Conservation (phyloP, 352 stramenopile species). For the Phytopythium delawarense region DNA sequence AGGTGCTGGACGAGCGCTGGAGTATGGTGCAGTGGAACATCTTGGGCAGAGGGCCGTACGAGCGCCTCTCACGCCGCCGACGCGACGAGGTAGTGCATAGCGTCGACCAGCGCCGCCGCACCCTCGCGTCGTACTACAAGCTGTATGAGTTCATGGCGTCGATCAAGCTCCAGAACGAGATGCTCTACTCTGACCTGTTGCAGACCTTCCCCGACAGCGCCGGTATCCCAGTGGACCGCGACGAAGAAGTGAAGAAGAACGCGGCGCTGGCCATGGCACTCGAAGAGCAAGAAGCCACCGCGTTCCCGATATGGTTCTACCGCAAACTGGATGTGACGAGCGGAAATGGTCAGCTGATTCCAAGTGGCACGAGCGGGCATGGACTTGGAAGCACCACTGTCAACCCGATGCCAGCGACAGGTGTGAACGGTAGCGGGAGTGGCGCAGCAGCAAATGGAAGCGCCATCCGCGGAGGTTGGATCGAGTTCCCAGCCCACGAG, state of each 20-base stretch:
- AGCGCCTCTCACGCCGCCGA: conserved; percentile 55
- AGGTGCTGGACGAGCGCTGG: conserved; percentile 78
- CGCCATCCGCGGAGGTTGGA: conserved; percentile 35
- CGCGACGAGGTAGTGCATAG: conserved; percentile 65
- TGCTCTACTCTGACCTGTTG: conserved; percentile 69
- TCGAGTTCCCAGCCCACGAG: conserved; percentile 75
- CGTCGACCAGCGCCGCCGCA: conserved; percentile 65
- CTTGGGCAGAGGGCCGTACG: conserved; percentile 68
- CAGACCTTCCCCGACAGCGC: conserved; percentile 40
- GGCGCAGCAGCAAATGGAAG: conserved; percentile 23
- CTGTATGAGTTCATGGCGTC: conserved; percentile 81
- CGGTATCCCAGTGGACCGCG: conserved; percentile 38
- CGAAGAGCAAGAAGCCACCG: conserved; percentile 42
- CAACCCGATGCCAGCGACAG: background rate
- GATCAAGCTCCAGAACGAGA: conserved; percentile 83
- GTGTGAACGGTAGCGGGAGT: conserved; percentile 2
- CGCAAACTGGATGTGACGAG: conserved; percentile 49
- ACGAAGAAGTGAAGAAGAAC: conserved; percentile 39
- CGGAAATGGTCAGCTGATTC: conserved; percentile 25
- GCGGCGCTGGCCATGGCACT: conserved; percentile 34
- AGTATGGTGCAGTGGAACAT: conserved; percentile 89
- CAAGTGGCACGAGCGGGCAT: conserved; percentile 26
- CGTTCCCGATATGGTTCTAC: conserved; percentile 84
- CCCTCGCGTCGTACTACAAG: conserved; percentile 73
- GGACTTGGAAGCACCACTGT: conserved; percentile 5